Base-by-base conservation (phyloP, 176 grass and related monocot genomes). In the Melocanna baccifera region DNA sequence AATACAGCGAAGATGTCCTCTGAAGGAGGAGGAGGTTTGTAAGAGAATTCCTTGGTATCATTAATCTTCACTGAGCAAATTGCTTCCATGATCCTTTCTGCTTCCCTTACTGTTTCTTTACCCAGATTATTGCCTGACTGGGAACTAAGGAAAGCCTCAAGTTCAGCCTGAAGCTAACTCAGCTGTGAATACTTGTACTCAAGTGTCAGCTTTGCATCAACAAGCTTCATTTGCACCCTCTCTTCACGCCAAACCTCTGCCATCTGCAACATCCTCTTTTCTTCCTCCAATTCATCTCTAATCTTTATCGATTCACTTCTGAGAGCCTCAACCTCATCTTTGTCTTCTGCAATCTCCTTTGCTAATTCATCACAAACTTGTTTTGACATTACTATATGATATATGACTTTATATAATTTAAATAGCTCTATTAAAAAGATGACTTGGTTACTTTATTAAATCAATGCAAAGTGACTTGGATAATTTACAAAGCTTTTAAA, bases 171-270 rank as follows among this genome's bases (percentile, higher is more conserved):
- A 40, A 94, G 68, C 41, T 84, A 80, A 30, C 42, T 84, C 30
- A 94, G 45, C 19, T 94, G 84, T 25, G 81, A 85, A 72, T 89
- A 94, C 70, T 91, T 94, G 63, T 89, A 65, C 53, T 94, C 92
- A 71, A 94, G 92, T 86, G 81, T 36, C 57, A 94, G 56, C 50
- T 94, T 94, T 48, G 92, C 92, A 89, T 98, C 96, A 18, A 92
- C 48, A 56, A 94, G 87, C 82, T 98, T 98, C 96, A 98, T 94
- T 59, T 98, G 93, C 51, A 98, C 93, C 82, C 96, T 91, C 67
- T 98, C 96, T 83, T 98, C 96, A 16, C 96, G 89, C 96, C 96
- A 98, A 78, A 93, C 93, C 80, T 98, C 96, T 26, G 96, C 96
- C 87, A 98, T 93, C 82, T 94, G 92, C 28, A 94, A 82, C 92